Evolutionary conservation across 2,329 filamentous ascomycete genomes (phyloP).

Genomic region (Ilyonectria robusta): DNA sequence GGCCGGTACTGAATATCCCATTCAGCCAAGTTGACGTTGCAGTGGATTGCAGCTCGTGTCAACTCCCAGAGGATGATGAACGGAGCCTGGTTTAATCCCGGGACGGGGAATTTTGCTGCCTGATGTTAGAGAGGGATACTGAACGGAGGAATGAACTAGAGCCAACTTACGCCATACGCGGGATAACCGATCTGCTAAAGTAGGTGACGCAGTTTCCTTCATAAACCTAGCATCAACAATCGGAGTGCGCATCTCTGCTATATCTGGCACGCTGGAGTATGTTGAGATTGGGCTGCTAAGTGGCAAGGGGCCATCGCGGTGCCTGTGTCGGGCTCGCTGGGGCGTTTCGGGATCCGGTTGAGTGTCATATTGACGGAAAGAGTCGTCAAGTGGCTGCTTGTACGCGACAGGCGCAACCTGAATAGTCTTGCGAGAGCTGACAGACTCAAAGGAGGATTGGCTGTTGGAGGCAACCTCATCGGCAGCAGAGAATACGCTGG

Average conservation of each 20-base stretch:
- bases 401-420: background rate
- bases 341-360: conserved; percentile 19
- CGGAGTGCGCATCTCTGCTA: conserved; percentile 26
- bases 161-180: conserved; percentile 58
- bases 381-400: conserved; percentile 27
- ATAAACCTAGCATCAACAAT: background rate
- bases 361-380: conserved; percentile 34
- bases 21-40: conserved; percentile 56
- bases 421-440: background rate
- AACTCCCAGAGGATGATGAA: conserved; percentile 68
- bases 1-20: conserved; percentile 54
- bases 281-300: conserved; percentile 32
- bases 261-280: conserved; percentile 41
- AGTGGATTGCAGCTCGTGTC: conserved; percentile 62
- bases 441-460: conserved; percentile 50
- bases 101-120: conserved; percentile 56
- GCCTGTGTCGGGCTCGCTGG: background rate
- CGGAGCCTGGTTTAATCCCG: conserved; percentile 59
- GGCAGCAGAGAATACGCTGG: conserved; percentile 53
- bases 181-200: conserved; percentile 48
- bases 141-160: too few relatives aligned
- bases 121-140: conserved; percentile 4
- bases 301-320: background rate
- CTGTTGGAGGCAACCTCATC: conserved; percentile 44
- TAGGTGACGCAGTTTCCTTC: background rate